Conservation (phyloP, 2,329 filamentous ascomycete genomes). For the Parastagonospora avenae region DNA sequence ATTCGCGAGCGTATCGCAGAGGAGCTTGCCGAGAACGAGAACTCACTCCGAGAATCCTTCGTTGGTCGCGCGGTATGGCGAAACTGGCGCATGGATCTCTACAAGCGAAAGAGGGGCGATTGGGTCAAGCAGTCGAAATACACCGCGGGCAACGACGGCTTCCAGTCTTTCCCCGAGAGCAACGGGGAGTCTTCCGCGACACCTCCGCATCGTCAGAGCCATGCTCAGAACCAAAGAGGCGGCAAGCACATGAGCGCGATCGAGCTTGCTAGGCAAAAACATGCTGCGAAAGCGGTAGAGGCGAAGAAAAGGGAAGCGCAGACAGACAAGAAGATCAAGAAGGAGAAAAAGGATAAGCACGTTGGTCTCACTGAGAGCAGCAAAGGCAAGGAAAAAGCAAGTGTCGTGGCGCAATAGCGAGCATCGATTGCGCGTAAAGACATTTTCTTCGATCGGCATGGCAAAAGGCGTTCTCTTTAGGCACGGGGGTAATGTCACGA, state of each 20-base stretch:
- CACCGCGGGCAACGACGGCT: slow-evolving; percentile 57
- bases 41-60: slow-evolving; percentile 65
- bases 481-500: background rate
- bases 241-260: slow-evolving; percentile 48
- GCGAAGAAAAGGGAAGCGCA: slow-evolving; percentile 38
- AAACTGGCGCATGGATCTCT: slow-evolving; percentile 76
- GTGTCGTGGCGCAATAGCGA: slow-evolving; percentile 30
- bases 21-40: slow-evolving; percentile 65
- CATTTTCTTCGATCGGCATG: slow-evolving; percentile 19
- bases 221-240: slow-evolving; percentile 19
- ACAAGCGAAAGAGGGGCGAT: slow-evolving; percentile 65
- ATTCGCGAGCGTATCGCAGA: slow-evolving; percentile 71
- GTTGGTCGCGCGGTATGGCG: slow-evolving; percentile 72
- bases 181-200: slow-evolving; percentile 27
- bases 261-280: slow-evolving; percentile 63
- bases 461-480: slow-evolving; percentile 25
- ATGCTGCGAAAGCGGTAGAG: slow-evolving; percentile 52
- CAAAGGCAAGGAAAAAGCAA: slow-evolving; percentile 31
- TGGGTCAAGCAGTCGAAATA: slow-evolving; percentile 67
- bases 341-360: slow-evolving; percentile 19
- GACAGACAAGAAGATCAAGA: slow-evolving; percentile 33
- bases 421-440: slow-evolving; percentile 9
- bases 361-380: slow-evolving; percentile 14
- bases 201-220: slow-evolving; percentile 3
- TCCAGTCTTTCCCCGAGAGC: slow-evolving; percentile 56